Evolutionary conservation across 1,139 yeast genomes (phyloP), one percentile per base, ranked within the genome.

Genomic region (Nadsonia starkeyi-henricii): DNA sequence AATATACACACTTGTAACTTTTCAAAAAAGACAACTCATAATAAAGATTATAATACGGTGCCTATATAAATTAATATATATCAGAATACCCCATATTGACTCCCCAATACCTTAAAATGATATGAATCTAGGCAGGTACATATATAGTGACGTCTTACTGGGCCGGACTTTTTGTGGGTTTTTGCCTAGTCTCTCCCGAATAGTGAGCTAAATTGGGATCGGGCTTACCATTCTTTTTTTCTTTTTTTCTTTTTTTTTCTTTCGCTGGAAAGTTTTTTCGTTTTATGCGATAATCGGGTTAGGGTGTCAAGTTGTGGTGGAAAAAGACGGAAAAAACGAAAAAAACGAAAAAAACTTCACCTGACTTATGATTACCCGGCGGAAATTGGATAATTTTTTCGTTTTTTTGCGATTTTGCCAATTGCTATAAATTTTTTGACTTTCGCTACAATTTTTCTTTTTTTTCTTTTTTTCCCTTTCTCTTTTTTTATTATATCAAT

Each of bases 281-380:
- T 18, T 39, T 12, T 19, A 18, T 39, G 42, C 42, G 20, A 5
- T 19, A 39, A 39, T 39, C 20, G 42, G 42, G 20, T 39, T 19
- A 39, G 20, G 42, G 20, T 19, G 20, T 5, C 9, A 23, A 23
- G 5, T 23, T 5, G 9, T 5, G 28, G 28, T 23, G 28, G 8
- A 23, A 15, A 49, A 47, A 26, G 49, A 50, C 19, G 60, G 12
- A 26, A 26, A 26, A 26, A 26, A 7, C 9, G 30, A 15, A 12
- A 33, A 33, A 33, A 33, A 33, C 39, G 39, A 33, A 33, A 33
- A 33, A 33, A n/a, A 3, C 12, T 33, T 33, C 15, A 12, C 17
- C 5, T 15, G 4, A 9, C 15, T 7, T 15, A 12, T 5, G 4
- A n/a, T 41, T 41, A 20, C 43, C 28, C 26, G 26, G 26, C 4